Conservation (phyloP, 2,329 filamentous ascomycete genomes). For the Penicillium sp. region DNA sequence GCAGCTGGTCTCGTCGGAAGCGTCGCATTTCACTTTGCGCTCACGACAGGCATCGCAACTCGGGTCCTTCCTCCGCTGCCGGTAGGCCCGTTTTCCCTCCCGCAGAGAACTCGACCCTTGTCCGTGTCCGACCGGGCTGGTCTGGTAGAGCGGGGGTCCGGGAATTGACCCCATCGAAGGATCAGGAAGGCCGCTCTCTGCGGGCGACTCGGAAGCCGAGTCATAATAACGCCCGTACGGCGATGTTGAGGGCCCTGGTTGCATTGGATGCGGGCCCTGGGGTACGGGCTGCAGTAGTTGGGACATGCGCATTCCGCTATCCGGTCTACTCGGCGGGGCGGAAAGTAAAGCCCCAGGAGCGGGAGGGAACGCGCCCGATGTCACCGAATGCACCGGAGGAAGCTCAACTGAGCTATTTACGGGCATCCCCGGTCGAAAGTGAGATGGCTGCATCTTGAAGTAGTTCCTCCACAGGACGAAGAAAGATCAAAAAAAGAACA, state of each 20-base stretch:
- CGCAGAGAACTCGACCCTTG: constrained; percentile 60
- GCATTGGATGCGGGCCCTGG: constrained; percentile 20
- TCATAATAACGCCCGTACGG: constrained; percentile 39
- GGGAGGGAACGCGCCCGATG: constrained; percentile 28
- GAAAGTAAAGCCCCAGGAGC: constrained; percentile 30
- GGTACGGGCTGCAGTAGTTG: constrained; percentile 38
- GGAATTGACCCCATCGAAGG: constrained; percentile 36
- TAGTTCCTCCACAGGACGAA: background rate
- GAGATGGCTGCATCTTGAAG: constrained; percentile 32
- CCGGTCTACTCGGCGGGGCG: constrained; percentile 37
- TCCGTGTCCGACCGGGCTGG: constrained; percentile 45
- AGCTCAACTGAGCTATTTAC: constrained; percentile 30
- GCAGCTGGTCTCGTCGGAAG: constrained; percentile 91
- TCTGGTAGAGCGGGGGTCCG: constrained; percentile 32
- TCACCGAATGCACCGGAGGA: constrained; percentile 35
- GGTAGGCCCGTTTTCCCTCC: constrained; percentile 77
- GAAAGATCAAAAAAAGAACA: background rate
- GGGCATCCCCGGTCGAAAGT: constrained; percentile 27
- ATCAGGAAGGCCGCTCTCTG: constrained; percentile 37
- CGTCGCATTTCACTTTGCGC: constrained; percentile 78
- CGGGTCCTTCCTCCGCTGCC: constrained; percentile 90
- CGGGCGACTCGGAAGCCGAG: constrained; percentile 37
- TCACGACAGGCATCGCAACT: constrained; percentile 97
- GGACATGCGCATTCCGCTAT: constrained; percentile 40
- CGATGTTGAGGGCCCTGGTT: constrained; percentile 16